Conservation (phyloP, 139 green algal genomes). For the Haematococcus lacustris region DNA sequence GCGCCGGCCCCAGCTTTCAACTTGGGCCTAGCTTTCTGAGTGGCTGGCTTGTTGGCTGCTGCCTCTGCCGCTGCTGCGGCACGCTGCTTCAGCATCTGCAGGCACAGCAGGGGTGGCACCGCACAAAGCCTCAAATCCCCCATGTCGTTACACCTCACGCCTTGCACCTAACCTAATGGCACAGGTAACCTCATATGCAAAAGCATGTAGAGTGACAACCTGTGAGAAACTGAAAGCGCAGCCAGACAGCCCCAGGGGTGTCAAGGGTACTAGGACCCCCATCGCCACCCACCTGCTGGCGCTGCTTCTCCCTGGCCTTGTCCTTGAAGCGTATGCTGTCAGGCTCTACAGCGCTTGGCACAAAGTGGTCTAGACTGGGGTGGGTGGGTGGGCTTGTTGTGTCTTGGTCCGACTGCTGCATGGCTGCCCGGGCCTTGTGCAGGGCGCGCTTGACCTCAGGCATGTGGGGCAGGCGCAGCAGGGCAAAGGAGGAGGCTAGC, state of each 20-base stretch:
- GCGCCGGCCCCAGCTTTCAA: no score
- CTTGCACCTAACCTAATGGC: no score
- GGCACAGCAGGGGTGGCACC: no score
- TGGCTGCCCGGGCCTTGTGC: no score
- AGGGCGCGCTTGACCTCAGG: conserved; percentile 49
- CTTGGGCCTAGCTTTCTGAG: not conserved
- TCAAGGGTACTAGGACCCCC: no score
- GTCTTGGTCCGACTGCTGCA: no score
- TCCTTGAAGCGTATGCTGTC: conserved; percentile 67
- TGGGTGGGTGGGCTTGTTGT: no score
- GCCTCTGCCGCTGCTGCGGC: not conserved
- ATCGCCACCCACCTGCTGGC: conserved; percentile 40
- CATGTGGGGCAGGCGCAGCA: conserved; percentile 90
- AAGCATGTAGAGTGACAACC: no score
- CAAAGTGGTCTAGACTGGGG: conserved; percentile 32
- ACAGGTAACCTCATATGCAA: no score
- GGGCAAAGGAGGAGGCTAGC: conserved; percentile 65
- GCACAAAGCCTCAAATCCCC: not conserved
- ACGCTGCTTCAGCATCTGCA: conserved; percentile 20
- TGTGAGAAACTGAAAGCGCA: no score
- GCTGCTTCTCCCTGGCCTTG: conserved; percentile 79
- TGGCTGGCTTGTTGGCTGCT: not conserved
- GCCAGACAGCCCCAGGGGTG: no score
- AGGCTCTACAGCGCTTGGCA: conserved; percentile 45
- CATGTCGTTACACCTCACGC: no score